Evolutionary conservation across 2,329 filamentous ascomycete genomes (phyloP).

Genomic region (Colletotrichum eleusines): DNA sequence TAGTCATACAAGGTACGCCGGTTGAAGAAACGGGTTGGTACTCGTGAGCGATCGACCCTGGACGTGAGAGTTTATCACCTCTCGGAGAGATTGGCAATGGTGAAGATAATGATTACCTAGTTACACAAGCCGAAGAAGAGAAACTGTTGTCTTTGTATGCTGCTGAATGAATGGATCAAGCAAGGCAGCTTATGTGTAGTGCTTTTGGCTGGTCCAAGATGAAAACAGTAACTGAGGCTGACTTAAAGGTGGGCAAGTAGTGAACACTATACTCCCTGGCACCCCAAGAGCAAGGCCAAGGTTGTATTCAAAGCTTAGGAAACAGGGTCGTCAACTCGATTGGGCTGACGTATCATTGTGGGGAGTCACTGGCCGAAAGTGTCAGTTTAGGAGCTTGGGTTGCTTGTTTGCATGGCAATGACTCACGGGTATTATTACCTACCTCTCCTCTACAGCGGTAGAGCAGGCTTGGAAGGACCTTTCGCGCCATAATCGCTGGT

Average conservation of each 20-base stretch:
- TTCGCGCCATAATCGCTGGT: neutral
- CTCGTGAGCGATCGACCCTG: neutral
- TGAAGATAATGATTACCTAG: too few species aligned
- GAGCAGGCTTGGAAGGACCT: neutral
- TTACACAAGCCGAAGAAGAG: too few species aligned
- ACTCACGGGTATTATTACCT: neutral
- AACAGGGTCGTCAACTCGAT: too few species aligned
- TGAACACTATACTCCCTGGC: too few species aligned
- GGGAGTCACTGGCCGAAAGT: constrained; percentile 18
- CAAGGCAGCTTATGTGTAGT: neutral
- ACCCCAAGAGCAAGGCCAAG: neutral
- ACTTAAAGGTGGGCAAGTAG: neutral
- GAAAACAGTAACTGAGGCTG: neutral
- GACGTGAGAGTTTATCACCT: neutral
- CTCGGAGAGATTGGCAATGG: neutral
- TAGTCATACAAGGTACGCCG: neutral
- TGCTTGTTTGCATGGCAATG: neutral
- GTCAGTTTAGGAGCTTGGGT: neutral
- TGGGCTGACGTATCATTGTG: neutral
- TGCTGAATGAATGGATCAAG: neutral
- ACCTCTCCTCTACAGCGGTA: neutral
- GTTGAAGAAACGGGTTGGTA: neutral
- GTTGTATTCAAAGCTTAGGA: neutral
- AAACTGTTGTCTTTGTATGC: neutral
- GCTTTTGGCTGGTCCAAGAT: neutral